Conservation (phyloP, 2,329 filamentous ascomycete species). For the Cercospora zeae-maydis region DNA sequence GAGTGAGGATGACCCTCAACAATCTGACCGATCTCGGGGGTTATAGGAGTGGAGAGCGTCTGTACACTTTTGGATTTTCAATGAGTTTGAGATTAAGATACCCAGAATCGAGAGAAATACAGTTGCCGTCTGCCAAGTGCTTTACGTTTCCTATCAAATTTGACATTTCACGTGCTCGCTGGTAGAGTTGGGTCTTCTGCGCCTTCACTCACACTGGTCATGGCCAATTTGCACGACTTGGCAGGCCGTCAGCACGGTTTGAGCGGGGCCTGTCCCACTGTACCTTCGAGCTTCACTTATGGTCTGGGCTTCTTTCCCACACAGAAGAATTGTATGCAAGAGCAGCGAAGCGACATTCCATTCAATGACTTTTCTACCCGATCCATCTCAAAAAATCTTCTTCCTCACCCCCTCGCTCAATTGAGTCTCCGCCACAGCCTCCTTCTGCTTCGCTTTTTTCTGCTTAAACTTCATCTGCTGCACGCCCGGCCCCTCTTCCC, state of each 20-base stretch:
- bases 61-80: background rate
- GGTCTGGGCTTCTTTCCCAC: too few relatives aligned
- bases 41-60: background rate
- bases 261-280: too few relatives aligned
- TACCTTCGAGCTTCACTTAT: too few relatives aligned
- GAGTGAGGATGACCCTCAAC: background rate
- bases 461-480: constrained; percentile 14
- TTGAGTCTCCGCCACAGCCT: background rate
- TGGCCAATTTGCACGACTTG: too few relatives aligned
- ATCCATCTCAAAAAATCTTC: constrained; percentile 16
- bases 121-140: background rate
- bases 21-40: too few relatives aligned
- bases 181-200: background rate
- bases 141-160: background rate
- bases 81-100: background rate
- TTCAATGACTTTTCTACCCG: background rate
- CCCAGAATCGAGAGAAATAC: background rate
- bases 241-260: too few relatives aligned
- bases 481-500: background rate
- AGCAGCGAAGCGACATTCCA: background rate
- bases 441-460: constrained; percentile 1
- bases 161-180: background rate
- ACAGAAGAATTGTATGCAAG: background rate
- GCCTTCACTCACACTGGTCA: too few relatives aligned
- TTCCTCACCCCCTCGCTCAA: background rate